Evolutionary conservation across 2,329 filamentous ascomycete species (phyloP), one percentile per base, ranked within the genome.

Genomic region (Neurospora sp.): DNA sequence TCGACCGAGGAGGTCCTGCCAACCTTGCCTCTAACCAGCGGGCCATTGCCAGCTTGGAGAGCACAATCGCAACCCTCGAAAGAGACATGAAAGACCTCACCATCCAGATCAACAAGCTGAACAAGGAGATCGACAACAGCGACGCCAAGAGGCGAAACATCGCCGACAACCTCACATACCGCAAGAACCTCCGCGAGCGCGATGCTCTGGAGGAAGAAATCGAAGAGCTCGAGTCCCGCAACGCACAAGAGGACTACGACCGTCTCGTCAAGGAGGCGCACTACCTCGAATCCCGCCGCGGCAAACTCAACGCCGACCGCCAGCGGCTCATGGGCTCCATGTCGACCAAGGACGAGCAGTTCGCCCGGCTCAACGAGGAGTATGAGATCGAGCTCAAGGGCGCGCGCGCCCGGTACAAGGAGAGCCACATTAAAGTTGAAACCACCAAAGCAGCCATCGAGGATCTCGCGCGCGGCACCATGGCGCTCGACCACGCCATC

Each of bases 361-460:
- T 97, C 8, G 83, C 83, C 68, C 85, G 91, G 69, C 83, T 94
- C n/a, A 80, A 93, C 36, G 82, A 86, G 11, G 92, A 97, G 75
- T 99, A 91, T 87, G 86, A 96, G 67, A 88, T 89, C 10, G 91
- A 97, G 74, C 97, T 97, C 83, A 90, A 93, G 77, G 87, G 95
- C 77, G 93, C 95, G 12, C 89, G 89, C 62, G 80, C 84, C 52
- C 91, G 92, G 74, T 98, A 94, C 81, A 92, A 93, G 75, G 90
- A 97, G 81, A 87, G 91, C 6, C 92, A 97, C 78, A 93, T 98
- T 82, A 91, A 91, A 74, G 92, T 97, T 0, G 92, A 90, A 81
- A 96, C 94, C 0, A 97, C 93, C 67, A 96, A 94, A 79, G 95
- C 94, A 3, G 95, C 93, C 2, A 92, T 97, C 69, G 93, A 97